These are phyloP conservation scores for Emericellopsis terricola DNA, from an alignment of 495 filamentous ascomycete species.

Conservation along the genomic window DNA sequence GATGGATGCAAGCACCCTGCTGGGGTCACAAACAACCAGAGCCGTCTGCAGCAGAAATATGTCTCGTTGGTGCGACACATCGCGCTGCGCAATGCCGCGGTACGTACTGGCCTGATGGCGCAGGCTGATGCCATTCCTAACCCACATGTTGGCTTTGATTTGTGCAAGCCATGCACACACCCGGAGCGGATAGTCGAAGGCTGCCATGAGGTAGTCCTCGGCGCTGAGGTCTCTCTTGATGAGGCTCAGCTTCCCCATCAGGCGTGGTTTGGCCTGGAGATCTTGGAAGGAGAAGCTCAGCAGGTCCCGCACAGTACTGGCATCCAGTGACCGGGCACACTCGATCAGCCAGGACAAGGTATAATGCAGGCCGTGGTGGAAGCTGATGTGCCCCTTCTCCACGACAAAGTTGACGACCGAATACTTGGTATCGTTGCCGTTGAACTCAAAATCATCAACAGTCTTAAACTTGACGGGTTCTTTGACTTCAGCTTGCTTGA, in stretches of 20 bases:
- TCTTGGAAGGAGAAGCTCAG: constrained; percentile 43
- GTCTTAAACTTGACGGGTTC: constrained; percentile 63
- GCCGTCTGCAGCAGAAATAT: constrained; percentile 89
- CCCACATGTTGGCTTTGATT: constrained; percentile 98
- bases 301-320: constrained; percentile 42
- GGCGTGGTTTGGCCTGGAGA: constrained; percentile 35
- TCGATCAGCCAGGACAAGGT: constrained; percentile 95
- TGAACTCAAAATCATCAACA: constrained; percentile 64
- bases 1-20: constrained; percentile 71
- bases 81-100: constrained; percentile 66
- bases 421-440: constrained; percentile 35
- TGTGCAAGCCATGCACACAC: constrained; percentile 94
- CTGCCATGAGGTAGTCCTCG: constrained; percentile 68
- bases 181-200: constrained; percentile 83
- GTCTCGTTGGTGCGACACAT: constrained; percentile 85
- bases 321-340: constrained; percentile 58
- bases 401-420: constrained; percentile 75
- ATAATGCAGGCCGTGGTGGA: constrained; percentile 95
- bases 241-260: constrained; percentile 35
- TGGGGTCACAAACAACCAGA: constrained; percentile 69
- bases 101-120: constrained; percentile 90
- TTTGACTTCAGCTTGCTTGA: constrained; percentile 77
- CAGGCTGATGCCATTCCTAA: constrained; percentile 88
- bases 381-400: constrained; percentile 79
- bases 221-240: constrained; percentile 28